These are phyloP conservation scores for Metarhizium humberi DNA, from an alignment of 2,329 filamentous ascomycete species.

Conservation along the genomic window DNA sequence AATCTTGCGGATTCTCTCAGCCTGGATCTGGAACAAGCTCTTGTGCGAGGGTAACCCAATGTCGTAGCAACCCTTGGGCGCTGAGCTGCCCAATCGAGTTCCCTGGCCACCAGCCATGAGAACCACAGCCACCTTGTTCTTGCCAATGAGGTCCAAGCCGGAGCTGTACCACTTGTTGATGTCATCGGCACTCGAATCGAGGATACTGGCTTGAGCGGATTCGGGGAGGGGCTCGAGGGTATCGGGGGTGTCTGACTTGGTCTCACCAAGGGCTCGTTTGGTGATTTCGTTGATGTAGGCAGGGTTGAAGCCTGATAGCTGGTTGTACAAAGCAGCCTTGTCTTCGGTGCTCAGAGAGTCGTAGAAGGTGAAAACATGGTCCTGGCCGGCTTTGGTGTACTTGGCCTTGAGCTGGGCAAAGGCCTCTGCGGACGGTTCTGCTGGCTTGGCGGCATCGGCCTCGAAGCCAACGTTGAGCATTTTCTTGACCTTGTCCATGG, in stretches of 20 bases:
- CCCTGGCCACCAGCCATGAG: conserved; percentile 97
- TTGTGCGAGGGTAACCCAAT: conserved; percentile 90
- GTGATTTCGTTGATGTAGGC: conserved; percentile 81
- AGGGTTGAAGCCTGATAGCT: conserved; percentile 76
- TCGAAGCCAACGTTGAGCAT: conserved; percentile 27
- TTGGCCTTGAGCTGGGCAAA: conserved; percentile 61
- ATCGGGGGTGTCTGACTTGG: conserved; percentile 47
- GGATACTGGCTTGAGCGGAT: conserved; percentile 76
- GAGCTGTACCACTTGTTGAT: conserved; percentile 77
- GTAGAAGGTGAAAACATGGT: conserved; percentile 73
- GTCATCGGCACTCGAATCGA: conserved; percentile 74
- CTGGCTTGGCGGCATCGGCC: conserved; percentile 21
- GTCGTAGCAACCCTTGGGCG: conserved; percentile 94
- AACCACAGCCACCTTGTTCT: conserved; percentile 75
- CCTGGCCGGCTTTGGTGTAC: conserved; percentile 67
- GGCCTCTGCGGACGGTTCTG: conserved; percentile 54
- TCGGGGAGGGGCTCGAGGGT: conserved; percentile 80
- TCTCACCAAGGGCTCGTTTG: conserved; percentile 70
- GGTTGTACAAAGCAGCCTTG: conserved; percentile 69
- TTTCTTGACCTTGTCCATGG: conserved; percentile 36
- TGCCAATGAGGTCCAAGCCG: conserved; percentile 69
- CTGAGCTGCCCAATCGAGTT: conserved; percentile 86
- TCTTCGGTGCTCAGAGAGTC: conserved; percentile 66
- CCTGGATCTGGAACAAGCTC: conserved; percentile 95
- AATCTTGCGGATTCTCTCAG: conserved; percentile 81